These are phyloP conservation scores for Cryptococcus jaspeensis DNA, from an alignment of 1,284 basidiomycete species.

Conservation along the genomic window DNA sequence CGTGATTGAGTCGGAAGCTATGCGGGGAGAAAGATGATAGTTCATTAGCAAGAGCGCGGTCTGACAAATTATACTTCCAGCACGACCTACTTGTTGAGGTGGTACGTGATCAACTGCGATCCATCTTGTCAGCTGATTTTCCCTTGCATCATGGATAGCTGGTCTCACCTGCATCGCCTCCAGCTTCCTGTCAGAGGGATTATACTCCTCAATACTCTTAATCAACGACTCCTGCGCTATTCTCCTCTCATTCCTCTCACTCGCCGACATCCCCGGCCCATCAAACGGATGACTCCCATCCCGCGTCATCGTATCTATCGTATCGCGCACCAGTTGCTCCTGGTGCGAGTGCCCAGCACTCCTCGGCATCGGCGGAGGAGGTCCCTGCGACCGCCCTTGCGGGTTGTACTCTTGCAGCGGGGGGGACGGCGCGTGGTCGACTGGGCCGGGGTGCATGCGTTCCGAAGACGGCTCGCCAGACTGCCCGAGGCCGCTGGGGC, in stretches of 20 bases:
- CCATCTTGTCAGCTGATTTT: not conserved
- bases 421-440: too few relatives aligned
- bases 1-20: slow-evolving; percentile 55
- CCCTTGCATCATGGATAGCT: not conserved
- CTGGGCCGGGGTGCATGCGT: too few relatives aligned
- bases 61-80: not conserved
- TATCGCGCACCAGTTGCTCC: slow-evolving; percentile 6
- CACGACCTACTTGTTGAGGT: slow-evolving; percentile 67
- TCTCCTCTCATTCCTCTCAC: slow-evolving; percentile 34
- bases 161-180: slow-evolving; percentile 39
- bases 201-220: slow-evolving; percentile 26
- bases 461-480: too few relatives aligned
- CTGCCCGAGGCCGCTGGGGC: too few relatives aligned
- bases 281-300: not conserved
- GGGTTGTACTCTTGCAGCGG: too few relatives aligned
- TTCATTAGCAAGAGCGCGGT: not conserved
- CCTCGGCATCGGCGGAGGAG: too few relatives aligned
- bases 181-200: slow-evolving; percentile 32
- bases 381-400: too few relatives aligned
- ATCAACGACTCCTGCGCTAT: slow-evolving; percentile 33
- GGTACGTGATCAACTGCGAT: slow-evolving; percentile 61
- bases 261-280: slow-evolving; percentile 24
- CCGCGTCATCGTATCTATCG: slow-evolving; percentile 17
- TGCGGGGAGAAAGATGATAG: not conserved
- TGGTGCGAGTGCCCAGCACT: too few relatives aligned